Evolutionary conservation across 345 rosid species (phyloP).

Genomic region (Brassica juncea): DNA sequence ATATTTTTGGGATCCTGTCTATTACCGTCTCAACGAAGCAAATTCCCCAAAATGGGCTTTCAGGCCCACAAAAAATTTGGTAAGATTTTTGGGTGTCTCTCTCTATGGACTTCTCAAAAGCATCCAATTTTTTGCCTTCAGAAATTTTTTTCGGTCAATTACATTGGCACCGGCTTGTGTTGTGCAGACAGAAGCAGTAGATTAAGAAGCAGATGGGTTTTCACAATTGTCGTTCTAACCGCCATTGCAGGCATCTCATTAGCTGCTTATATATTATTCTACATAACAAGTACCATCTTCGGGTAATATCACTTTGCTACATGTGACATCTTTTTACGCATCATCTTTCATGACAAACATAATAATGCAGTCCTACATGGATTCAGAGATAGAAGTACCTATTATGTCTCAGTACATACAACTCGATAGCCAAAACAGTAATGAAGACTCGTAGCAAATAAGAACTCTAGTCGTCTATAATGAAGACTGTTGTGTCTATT

Average conservation of each 20-base stretch:
- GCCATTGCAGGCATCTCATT: constrained; percentile 50
- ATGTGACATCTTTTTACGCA: background rate
- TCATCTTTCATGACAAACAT: background rate
- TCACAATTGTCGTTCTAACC: constrained; percentile 50
- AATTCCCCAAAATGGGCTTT: background rate
- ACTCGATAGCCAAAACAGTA: constrained; percentile 55
- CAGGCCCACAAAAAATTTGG: background rate
- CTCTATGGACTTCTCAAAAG: background rate
- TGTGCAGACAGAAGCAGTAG: constrained; percentile 48
- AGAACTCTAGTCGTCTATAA: background rate
- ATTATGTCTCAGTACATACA: constrained; percentile 96
- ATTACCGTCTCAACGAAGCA: background rate
- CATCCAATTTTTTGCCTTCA: background rate
- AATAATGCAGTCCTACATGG: constrained; percentile 80
- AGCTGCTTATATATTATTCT: constrained; percentile 66
- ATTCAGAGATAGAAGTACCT: constrained; percentile 69
- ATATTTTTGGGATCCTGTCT: background rate
- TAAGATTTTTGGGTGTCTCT: background rate
- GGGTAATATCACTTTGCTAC: constrained; percentile 51
- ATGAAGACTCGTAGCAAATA: background rate
- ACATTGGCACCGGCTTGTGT: background rate
- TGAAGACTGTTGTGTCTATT: background rate
- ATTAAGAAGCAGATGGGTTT: constrained; percentile 53
- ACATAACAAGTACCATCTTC: constrained; percentile 62
- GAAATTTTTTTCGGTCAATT: background rate